Conservation (phyloP, 2,329 filamentous ascomycete species). For the Neofusicoccum parvum region DNA sequence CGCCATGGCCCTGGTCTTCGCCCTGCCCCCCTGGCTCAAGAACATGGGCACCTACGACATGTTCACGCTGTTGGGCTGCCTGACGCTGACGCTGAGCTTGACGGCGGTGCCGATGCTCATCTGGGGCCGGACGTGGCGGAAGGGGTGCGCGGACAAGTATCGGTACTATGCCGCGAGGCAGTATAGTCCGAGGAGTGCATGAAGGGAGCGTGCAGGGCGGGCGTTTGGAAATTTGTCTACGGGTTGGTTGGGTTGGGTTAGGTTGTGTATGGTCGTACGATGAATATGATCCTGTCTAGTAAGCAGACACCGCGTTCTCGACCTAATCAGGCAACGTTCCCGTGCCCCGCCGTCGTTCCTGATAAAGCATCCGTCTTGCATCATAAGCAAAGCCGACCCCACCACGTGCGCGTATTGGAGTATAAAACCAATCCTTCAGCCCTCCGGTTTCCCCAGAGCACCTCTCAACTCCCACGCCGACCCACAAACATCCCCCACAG, state of each 20-base stretch:
- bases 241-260: no score
- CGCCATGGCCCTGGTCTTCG: slow-evolving; percentile 50
- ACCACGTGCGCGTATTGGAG: neutral
- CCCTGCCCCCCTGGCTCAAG: slow-evolving; percentile 46
- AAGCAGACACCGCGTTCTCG: no score
- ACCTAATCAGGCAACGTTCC: neutral
- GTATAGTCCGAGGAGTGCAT: slow-evolving; percentile 2
- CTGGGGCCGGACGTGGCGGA: slow-evolving; percentile 25
- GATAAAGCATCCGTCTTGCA: no score
- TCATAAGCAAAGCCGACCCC: neutral
- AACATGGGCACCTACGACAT: slow-evolving; percentile 44
- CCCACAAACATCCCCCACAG: neutral
- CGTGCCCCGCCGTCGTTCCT: neutral
- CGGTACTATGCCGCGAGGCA: neutral
- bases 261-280: no score
- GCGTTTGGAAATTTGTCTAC: no score
- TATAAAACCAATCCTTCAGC: no score
- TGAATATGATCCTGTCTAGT: no score
- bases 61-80: slow-evolving; percentile 40
- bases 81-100: neutral
- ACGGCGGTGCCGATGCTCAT: slow-evolving; percentile 11
- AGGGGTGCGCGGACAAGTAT: neutral
- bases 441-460: no score
- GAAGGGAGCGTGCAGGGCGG: no score
- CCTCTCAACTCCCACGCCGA: neutral